These are phyloP conservation scores for Trifolium pratense DNA, from an alignment of 306 rosid genomes.

Conservation along the genomic window DNA sequence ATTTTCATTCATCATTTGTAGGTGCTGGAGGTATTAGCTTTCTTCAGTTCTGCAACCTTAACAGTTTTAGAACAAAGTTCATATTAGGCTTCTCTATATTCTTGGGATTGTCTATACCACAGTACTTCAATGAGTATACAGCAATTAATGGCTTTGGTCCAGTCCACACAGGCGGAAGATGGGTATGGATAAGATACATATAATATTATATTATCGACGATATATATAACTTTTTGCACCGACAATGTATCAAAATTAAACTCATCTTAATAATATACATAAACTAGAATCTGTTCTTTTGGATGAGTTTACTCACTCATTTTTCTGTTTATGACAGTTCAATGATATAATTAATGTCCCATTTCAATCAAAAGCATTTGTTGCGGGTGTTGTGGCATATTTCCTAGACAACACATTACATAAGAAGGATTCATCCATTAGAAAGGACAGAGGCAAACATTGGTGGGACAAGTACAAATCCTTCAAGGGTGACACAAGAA, in stretches of 20 bases:
- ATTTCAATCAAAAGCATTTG: slow-evolving; percentile 85
- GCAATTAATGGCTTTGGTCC: slow-evolving; percentile 88
- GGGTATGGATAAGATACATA: slow-evolving; percentile 60
- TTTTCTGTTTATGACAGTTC: slow-evolving; percentile 60
- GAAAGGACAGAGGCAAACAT: slow-evolving; percentile 92
- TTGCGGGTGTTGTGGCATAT: slow-evolving; percentile 81
- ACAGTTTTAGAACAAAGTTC: slow-evolving; percentile 92
- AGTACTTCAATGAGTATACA: slow-evolving; percentile 94
- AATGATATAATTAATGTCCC: slow-evolving; percentile 97
- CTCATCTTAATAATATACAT: background rate
- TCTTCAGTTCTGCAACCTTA: slow-evolving; percentile 96
- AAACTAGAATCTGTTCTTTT: background rate
- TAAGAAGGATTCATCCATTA: slow-evolving; percentile 44
- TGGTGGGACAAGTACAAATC: slow-evolving; percentile 98
- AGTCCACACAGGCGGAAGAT: slow-evolving; percentile 84
- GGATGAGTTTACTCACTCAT: slow-evolving; percentile 29
- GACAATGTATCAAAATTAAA: background rate
- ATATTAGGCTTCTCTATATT: slow-evolving; percentile 90
- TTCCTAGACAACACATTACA: slow-evolving; percentile 86
- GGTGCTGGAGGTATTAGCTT: slow-evolving; percentile 87
- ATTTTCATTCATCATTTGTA: slow-evolving; percentile 35
- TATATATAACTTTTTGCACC: background rate
- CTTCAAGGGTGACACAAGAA: slow-evolving; percentile 79
- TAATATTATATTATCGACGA: background rate
- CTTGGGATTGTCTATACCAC: slow-evolving; percentile 91